phyloP scores from a whole-genome alignment of 257 asterid species.

The Penstemon davidsonii region DNA sequence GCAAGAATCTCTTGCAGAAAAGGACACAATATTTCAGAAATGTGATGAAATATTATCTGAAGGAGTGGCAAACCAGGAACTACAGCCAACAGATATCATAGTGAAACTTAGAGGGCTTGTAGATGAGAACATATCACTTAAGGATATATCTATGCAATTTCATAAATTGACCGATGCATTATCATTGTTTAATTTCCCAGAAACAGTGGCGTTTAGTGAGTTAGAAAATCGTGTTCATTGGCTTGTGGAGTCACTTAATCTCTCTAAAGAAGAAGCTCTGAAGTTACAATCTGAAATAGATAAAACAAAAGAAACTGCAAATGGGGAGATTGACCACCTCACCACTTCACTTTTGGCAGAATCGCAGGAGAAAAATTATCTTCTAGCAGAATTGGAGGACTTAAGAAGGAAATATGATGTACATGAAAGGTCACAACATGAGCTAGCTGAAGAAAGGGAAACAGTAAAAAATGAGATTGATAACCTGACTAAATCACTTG shows the following conservation, averaged over 20 bases:
- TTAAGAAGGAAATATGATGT: constrained; percentile 44
- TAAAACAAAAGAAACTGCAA: constrained; percentile 53
- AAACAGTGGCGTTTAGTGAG: constrained; percentile 51
- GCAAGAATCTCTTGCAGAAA: constrained; percentile 67
- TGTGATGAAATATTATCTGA: constrained; percentile 68
- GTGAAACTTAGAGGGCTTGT: constrained; percentile 67
- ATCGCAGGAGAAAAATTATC: constrained; percentile 56
- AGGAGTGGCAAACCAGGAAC: constrained; percentile 41
- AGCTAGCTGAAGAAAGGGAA: constrained; percentile 51
- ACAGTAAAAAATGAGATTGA: constrained; percentile 52
- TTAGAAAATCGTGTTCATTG: constrained; percentile 51
- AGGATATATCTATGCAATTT: constrained; percentile 50
- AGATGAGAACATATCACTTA: constrained; percentile 60
- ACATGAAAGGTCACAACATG: constrained; percentile 49
- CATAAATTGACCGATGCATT: constrained; percentile 47
- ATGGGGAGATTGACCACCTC: constrained; percentile 54
- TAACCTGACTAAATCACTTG: constrained; percentile 52
- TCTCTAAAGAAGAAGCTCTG: constrained; percentile 56
- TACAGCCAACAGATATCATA: constrained; percentile 51
- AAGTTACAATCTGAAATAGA: constrained; percentile 57
- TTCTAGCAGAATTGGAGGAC: constrained; percentile 65
- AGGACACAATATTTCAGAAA: constrained; percentile 55
- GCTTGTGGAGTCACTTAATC: constrained; percentile 61
- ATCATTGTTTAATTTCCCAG: constrained; percentile 60
- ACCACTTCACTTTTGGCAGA: constrained; percentile 58